These are phyloP conservation scores for Nigrospora oryzae DNA, from an alignment of 2,329 filamentous ascomycete species.

Conservation along the genomic window DNA sequence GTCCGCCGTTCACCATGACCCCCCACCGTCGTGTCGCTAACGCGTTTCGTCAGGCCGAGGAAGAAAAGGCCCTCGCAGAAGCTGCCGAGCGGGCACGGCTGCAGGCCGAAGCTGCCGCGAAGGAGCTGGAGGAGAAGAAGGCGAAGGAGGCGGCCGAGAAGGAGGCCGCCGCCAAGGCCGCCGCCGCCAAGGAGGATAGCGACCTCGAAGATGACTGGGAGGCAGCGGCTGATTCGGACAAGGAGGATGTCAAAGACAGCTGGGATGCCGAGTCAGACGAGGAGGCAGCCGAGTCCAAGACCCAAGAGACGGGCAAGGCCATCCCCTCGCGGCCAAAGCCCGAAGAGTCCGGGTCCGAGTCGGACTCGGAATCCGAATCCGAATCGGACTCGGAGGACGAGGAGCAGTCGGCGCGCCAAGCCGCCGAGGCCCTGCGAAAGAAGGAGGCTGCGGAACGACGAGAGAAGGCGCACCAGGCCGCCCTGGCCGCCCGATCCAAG, in stretches of 20 bases:
- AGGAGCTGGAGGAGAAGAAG: slow-evolving; percentile 54
- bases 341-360: slow-evolving; percentile 21
- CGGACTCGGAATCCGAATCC: slow-evolving; percentile 45
- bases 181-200: slow-evolving; percentile 44
- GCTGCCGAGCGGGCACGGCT: slow-evolving; percentile 62
- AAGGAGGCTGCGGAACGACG: slow-evolving; percentile 82
- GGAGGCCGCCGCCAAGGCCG: slow-evolving; percentile 44
- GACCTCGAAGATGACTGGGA: slow-evolving; percentile 83
- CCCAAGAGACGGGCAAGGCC: slow-evolving; percentile 12
- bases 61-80: slow-evolving; percentile 70
- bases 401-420: slow-evolving; percentile 62
- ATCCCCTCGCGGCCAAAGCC: slow-evolving; percentile 23
- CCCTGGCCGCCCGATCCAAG: slow-evolving; percentile 81
- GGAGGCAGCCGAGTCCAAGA: slow-evolving; percentile 37
- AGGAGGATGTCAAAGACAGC: slow-evolving; percentile 80
- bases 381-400: slow-evolving; percentile 53
- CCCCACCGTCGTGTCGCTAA: slow-evolving; percentile 3
- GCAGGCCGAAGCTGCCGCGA: slow-evolving; percentile 60
- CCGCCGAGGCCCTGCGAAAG: slow-evolving; percentile 70
- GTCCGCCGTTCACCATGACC: slow-evolving; percentile 23
- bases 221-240: slow-evolving; percentile 65
- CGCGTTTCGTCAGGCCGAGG: slow-evolving; percentile 47
- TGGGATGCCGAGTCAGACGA: slow-evolving; percentile 86
- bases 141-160: slow-evolving; percentile 47
- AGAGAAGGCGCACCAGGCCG: slow-evolving; percentile 85